Percentiles rank a stretch among this genome's conserved stretches.
phyloP scores from a whole-genome alignment of 108 stramenopile species.

The Cylindrotheca closterium region DNA sequence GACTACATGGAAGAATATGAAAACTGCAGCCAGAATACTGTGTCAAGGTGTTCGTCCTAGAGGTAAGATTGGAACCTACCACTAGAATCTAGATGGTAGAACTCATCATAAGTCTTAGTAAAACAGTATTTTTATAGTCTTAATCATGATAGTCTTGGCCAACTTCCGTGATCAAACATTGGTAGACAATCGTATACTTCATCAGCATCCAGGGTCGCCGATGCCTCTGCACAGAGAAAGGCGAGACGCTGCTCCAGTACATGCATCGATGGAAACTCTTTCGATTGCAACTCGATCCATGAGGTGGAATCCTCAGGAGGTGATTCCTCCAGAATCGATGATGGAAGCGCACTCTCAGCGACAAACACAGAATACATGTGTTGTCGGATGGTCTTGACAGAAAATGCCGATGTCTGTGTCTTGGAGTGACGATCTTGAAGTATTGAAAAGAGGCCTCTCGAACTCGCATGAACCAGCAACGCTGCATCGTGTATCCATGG shows the following conservation, averaged over 20 bases:
- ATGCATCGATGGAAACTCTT: slow-evolving; percentile 58
- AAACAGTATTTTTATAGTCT: neutral
- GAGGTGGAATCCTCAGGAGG: slow-evolving; percentile 41
- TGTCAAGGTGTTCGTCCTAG: neutral
- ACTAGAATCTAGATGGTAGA: neutral
- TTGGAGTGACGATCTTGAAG: slow-evolving; percentile 22
- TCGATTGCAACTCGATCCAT: slow-evolving; percentile 59
- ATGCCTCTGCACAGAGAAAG: slow-evolving; percentile 52
- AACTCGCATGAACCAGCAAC: slow-evolving; percentile 60
- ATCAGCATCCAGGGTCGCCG: slow-evolving; percentile 32
- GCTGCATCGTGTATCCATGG: slow-evolving; percentile 81
- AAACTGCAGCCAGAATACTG: neutral
- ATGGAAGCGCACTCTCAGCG: slow-evolving; percentile 17
- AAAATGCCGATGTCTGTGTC: slow-evolving; percentile 19
- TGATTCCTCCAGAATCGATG: slow-evolving; percentile 1
- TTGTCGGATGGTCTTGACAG: slow-evolving; percentile 29
- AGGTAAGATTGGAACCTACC: neutral
- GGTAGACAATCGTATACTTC: slow-evolving; percentile 69
- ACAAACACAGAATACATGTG: slow-evolving; percentile 55
- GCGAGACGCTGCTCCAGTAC: slow-evolving; percentile 71
- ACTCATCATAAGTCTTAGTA: neutral
- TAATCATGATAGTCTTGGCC: slow-evolving; percentile 44
- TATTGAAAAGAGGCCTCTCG: slow-evolving; percentile 58
- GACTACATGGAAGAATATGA: neutral
- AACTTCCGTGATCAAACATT: slow-evolving; percentile 85